Conservation (phyloP, 2,329 filamentous ascomycete species). For the Pezicula radicicola region DNA sequence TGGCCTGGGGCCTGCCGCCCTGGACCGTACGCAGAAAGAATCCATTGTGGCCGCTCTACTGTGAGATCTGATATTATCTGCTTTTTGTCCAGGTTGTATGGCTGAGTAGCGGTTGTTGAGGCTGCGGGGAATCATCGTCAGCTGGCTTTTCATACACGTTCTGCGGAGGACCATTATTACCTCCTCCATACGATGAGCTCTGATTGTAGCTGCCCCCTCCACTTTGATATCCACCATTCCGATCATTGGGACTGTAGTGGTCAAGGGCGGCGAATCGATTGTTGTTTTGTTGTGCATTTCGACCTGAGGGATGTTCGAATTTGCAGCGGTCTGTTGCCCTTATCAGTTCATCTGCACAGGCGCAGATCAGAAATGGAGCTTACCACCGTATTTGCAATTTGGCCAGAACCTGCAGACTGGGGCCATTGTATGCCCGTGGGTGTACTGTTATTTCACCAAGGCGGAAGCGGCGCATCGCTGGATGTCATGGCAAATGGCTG, state of each 20-base stretch:
- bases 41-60: constrained; percentile 74
- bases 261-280: constrained; percentile 30
- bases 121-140: constrained; percentile 5
- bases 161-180: constrained; percentile 5
- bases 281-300: constrained; percentile 27
- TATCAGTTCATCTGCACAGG: constrained; percentile 11
- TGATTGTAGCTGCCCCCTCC: background rate
- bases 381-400: constrained; percentile 50
- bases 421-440: background rate
- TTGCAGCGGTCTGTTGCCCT: constrained; percentile 50
- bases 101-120: constrained; percentile 5
- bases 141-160: background rate
- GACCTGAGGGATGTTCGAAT: constrained; percentile 53
- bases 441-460: background rate
- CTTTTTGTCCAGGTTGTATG: constrained; percentile 33
- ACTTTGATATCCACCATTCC: constrained; percentile 13
- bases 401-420: constrained; percentile 57
- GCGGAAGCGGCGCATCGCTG: background rate
- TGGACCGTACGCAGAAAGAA: constrained; percentile 82
- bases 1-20: constrained; percentile 74
- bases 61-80: constrained; percentile 65
- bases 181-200: constrained; percentile 9
- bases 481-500: background rate
- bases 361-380: background rate
- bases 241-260: constrained; percentile 11